phyloP scores from a whole-genome alignment of 495 filamentous ascomycete genomes.

The Penicillium diatomitis region DNA sequence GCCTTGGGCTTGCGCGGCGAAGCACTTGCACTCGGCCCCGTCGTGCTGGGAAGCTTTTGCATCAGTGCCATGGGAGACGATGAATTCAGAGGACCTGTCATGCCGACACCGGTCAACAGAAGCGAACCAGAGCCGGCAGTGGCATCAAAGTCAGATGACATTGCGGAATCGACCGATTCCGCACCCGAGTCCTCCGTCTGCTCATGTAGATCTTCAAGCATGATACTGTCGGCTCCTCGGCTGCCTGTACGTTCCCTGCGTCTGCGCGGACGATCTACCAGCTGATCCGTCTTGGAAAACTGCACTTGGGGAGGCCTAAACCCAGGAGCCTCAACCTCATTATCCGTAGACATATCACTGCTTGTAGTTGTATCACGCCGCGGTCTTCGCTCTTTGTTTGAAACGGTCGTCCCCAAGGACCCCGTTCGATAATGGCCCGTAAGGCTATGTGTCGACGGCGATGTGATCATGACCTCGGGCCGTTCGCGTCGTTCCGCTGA shows the following conservation, averaged over 20 bases:
- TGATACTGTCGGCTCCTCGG: slow-evolving; percentile 32
- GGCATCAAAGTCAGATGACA: slow-evolving; percentile 62
- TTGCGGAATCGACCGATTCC: slow-evolving; percentile 53
- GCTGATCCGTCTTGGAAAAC: slow-evolving; percentile 38
- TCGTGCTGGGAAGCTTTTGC: slow-evolving; percentile 32
- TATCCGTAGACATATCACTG: slow-evolving; percentile 86
- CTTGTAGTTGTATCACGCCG: slow-evolving; percentile 83
- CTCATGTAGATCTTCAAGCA: slow-evolving; percentile 33
- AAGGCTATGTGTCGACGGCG: slow-evolving; percentile 41
- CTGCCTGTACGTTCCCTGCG: slow-evolving; percentile 51
- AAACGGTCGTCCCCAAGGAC: slow-evolving; percentile 65
- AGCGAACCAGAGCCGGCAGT: slow-evolving; percentile 52
- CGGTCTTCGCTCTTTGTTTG: slow-evolving; percentile 59
- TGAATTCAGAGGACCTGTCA: slow-evolving; percentile 33
- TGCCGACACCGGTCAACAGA: slow-evolving; percentile 42
- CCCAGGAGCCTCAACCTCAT: slow-evolving; percentile 63
- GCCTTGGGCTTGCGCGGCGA: slow-evolving; percentile 53
- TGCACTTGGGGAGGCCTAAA: slow-evolving; percentile 55
- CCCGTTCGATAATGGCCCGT: slow-evolving; percentile 51
- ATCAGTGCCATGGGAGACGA: slow-evolving; percentile 37
- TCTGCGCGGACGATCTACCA: slow-evolving; percentile 48
- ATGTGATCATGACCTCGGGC: slow-evolving; percentile 48
- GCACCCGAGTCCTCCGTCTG: slow-evolving; percentile 52
- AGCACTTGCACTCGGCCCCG: slow-evolving; percentile 26
- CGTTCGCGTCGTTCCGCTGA: slow-evolving; percentile 40